A percentile compares a stretch with the other conserved stretches of the same genome.
phyloP scores from a whole-genome alignment of 805 yeast species.

The Dipodascus albidus region DNA sequence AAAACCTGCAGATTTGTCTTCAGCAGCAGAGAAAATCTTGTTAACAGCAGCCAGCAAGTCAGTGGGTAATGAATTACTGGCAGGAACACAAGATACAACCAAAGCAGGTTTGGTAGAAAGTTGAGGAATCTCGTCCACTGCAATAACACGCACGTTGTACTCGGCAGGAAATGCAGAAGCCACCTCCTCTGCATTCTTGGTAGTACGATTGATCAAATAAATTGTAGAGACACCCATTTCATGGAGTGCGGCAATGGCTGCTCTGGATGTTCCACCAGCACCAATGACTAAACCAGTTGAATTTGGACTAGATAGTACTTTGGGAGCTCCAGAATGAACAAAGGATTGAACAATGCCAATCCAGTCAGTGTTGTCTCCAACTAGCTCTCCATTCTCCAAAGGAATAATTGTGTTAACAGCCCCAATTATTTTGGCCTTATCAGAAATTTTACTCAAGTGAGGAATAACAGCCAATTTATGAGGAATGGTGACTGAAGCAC shows the following conservation, averaged over 20 bases:
- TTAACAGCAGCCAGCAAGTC: constrained; percentile 37
- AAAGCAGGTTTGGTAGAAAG: constrained; percentile 38
- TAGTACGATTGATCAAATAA: constrained; percentile 73
- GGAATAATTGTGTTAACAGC: constrained; percentile 86
- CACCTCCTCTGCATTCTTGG: constrained; percentile 48
- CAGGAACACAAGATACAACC: constrained; percentile 76
- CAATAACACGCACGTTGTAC: constrained; percentile 46
- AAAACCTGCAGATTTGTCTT: constrained; percentile 24
- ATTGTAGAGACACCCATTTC: constrained; percentile 67
- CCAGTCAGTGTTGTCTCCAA: constrained; percentile 96
- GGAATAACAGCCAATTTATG: constrained; percentile 71
- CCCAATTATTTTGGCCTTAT: constrained; percentile 75
- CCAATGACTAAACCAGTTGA: constrained; percentile 71
- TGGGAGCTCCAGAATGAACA: constrained; percentile 36
- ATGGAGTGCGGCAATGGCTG: constrained; percentile 81
- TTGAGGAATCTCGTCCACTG: constrained; percentile 33
- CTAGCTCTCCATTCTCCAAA: constrained; percentile 34
- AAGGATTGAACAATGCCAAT: constrained; percentile 71
- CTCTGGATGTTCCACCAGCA: constrained; percentile 96
- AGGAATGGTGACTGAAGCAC: constrained; percentile 94
- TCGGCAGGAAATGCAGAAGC: constrained; percentile 47
- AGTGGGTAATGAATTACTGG: constrained; percentile 56
- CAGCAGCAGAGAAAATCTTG: constrained; percentile 33
- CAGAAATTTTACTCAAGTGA: constrained; percentile 51
- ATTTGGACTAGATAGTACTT: not conserved